phyloP scores from a whole-genome alignment of 495 filamentous ascomycete genomes.

The Penicillium macrosclerotiorum region DNA sequence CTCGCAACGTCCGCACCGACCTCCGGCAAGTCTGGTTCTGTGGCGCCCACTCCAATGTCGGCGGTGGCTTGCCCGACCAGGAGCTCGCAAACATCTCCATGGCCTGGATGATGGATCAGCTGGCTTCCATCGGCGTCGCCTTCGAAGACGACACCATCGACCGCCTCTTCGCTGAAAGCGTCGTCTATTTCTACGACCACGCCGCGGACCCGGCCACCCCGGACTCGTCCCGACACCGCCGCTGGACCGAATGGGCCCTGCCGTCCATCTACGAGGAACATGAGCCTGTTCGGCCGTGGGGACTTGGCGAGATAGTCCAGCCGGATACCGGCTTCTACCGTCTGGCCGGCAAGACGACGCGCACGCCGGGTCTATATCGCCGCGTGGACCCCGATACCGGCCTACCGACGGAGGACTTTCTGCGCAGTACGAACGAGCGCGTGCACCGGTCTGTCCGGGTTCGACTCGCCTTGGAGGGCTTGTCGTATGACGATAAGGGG shows the following conservation, averaged over 20 bases:
- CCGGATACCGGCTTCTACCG: conserved; percentile 47
- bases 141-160: conserved; percentile 53
- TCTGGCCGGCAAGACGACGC: conserved; percentile 48
- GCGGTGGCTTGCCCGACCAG: conserved; percentile 59
- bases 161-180: conserved; percentile 44
- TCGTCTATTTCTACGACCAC: conserved; percentile 42
- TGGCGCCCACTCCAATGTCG: conserved; percentile 64
- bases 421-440: conserved; percentile 62
- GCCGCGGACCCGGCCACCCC: conserved; percentile 2
- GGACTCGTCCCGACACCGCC: conserved; percentile 10
- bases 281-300: conserved; percentile 55
- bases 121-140: conserved; percentile 58
- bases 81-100: conserved; percentile 63
- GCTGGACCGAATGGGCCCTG: conserved; percentile 40
- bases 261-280: conserved; percentile 46
- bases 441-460: conserved; percentile 62
- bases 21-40: conserved; percentile 76
- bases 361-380: conserved; percentile 59
- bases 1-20: conserved; percentile 40
- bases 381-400: conserved; percentile 51
- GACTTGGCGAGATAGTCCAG: conserved; percentile 53
- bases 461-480: conserved; percentile 51
- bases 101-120: conserved; percentile 73
- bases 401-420: conserved; percentile 33
- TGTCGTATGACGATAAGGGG: conserved; percentile 54